phyloP scores from a whole-genome alignment of 805 yeast species.

The Komagataella phaffii region DNA sequence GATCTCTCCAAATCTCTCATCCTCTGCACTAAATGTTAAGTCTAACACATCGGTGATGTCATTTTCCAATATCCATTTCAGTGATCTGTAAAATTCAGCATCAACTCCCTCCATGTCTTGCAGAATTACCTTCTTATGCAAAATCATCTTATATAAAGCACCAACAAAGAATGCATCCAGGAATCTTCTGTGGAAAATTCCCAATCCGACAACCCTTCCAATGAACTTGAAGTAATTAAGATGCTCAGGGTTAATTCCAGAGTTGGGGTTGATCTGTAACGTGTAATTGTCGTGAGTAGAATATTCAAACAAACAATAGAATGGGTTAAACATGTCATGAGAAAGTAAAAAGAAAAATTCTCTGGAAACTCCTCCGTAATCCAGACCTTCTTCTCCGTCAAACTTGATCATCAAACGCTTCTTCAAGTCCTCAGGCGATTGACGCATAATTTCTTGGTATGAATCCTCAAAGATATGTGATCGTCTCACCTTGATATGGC shows the following conservation, averaged over 20 bases:
- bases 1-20: constrained; percentile 90
- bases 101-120: constrained; percentile 99
- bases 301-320: constrained; percentile 92
- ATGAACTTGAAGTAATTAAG: constrained; percentile 94
- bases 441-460: constrained; percentile 97
- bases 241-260: constrained; percentile 95
- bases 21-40: constrained; percentile 73
- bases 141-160: constrained; percentile 95
- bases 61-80: constrained; percentile 92
- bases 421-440: constrained; percentile 95
- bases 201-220: constrained; percentile 96
- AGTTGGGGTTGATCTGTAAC: constrained; percentile 92
- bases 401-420: constrained; percentile 96
- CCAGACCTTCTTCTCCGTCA: constrained; percentile 98
- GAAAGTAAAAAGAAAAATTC: constrained; percentile 94
- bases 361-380: constrained; percentile 98
- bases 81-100: constrained; percentile 87
- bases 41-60: constrained; percentile 83
- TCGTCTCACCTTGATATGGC: constrained; percentile 95
- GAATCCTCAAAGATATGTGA: constrained; percentile 95
- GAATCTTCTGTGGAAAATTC: constrained; percentile 96
- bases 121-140: constrained; percentile 83
- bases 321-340: constrained; percentile 98
- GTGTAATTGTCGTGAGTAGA: constrained; percentile 98
- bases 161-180: constrained; percentile 97